Conservation (phyloP, 1,139 yeast genomes). For the Yamadazyma pseudoaaseri region DNA sequence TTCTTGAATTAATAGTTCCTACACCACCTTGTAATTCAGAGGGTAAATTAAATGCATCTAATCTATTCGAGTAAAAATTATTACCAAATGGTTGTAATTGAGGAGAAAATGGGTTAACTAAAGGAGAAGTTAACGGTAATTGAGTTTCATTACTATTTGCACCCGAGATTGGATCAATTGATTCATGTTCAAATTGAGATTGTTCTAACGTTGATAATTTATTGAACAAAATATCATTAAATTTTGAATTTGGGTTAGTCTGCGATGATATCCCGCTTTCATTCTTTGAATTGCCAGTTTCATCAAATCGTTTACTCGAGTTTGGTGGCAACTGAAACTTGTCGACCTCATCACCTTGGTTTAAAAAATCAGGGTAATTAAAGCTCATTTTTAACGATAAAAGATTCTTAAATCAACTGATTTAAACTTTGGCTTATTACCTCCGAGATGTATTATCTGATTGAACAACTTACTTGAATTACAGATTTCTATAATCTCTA, state of each 20-base stretch:
- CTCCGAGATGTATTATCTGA: too few species aligned
- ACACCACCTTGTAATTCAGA: slow-evolving; percentile 64
- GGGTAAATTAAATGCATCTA: slow-evolving; percentile 48
- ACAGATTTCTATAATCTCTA: too few species aligned
- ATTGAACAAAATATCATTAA: slow-evolving; percentile 28
- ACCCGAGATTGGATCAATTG: slow-evolving; percentile 1
- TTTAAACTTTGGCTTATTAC: too few species aligned
- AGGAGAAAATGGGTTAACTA: slow-evolving; percentile 16
- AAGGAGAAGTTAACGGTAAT: slow-evolving; percentile 15
- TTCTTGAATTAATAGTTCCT: slow-evolving; percentile 57
- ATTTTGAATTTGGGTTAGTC: slow-evolving; percentile 10
- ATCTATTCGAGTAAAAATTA: slow-evolving; percentile 26
- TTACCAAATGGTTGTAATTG: slow-evolving; percentile 11
- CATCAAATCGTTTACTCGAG: slow-evolving; percentile 7
- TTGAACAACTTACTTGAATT: too few species aligned
- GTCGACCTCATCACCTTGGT: slow-evolving; percentile 6
- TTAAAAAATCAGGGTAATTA: slow-evolving; percentile 39
- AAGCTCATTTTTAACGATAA: slow-evolving; percentile 29
- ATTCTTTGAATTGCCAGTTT: neutral
- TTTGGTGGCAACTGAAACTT: slow-evolving; percentile 15
- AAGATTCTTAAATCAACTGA: too few species aligned
- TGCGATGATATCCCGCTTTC: neutral
- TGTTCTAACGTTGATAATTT: slow-evolving; percentile 25
- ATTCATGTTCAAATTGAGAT: slow-evolving; percentile 6
- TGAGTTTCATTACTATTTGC: slow-evolving; percentile 3